Evolutionary conservation across 1,139 yeast genomes (phyloP).

Genomic region (Zygosaccharomyces pseudobailii): DNA sequence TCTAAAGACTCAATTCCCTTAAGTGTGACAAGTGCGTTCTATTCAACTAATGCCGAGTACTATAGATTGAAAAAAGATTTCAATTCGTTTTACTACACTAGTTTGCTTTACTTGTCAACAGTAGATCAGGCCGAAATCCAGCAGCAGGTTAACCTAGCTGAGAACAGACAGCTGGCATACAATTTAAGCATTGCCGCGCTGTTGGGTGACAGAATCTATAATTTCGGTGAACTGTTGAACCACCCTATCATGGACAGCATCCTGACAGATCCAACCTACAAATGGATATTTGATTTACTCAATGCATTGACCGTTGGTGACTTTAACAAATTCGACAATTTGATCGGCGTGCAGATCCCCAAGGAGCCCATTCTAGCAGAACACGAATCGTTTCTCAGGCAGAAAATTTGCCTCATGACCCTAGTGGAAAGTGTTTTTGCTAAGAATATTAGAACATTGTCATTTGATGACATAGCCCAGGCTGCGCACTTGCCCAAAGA

Average conservation of each 20-base stretch:
- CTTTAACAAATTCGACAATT: slow-evolving; percentile 44
- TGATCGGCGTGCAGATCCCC: slow-evolving; percentile 32
- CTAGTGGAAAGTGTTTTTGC: slow-evolving; percentile 81
- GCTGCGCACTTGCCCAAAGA: slow-evolving; percentile 60
- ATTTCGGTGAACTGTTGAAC: slow-evolving; percentile 89
- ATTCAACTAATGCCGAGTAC: slow-evolving; percentile 73
- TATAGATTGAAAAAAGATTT: slow-evolving; percentile 73
- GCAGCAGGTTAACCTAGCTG: slow-evolving; percentile 44
- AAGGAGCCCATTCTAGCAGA: slow-evolving; percentile 58
- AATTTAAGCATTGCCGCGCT: slow-evolving; percentile 85
- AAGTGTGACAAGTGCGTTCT: slow-evolving; percentile 76
- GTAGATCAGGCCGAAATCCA: slow-evolving; percentile 31
- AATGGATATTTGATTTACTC: slow-evolving; percentile 72
- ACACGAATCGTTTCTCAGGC: slow-evolving; percentile 67
- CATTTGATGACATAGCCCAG: slow-evolving; percentile 69
- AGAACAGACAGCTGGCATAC: slow-evolving; percentile 60
- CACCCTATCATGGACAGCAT: slow-evolving; percentile 74
- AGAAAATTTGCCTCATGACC: slow-evolving; percentile 89
- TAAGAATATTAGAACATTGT: slow-evolving; percentile 67
- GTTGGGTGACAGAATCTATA: slow-evolving; percentile 87
- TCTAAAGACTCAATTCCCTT: slow-evolving; percentile 57
- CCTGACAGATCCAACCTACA: slow-evolving; percentile 45
- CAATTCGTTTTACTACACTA: slow-evolving; percentile 69
- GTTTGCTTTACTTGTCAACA: slow-evolving; percentile 60
- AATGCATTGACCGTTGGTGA: slow-evolving; percentile 75